Conservation (phyloP, 352 stramenopile genomes). For the Stramenopiles sp. region DNA sequence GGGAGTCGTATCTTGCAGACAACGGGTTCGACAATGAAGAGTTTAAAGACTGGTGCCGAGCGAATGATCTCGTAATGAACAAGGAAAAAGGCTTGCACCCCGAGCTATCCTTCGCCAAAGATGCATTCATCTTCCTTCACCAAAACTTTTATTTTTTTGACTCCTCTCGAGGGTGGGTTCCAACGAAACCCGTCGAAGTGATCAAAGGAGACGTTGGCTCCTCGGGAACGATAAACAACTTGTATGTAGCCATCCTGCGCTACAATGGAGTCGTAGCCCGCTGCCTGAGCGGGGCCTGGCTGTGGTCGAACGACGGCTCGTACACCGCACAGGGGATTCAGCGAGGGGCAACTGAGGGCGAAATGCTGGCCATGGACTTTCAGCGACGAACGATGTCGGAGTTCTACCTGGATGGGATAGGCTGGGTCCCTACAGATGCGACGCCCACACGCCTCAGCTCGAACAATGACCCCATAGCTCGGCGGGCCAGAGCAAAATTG, state of each 20-base stretch:
- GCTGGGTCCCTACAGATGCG: background rate
- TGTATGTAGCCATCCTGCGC: background rate
- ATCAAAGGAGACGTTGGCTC: background rate
- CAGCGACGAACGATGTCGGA: background rate
- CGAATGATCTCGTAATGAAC: background rate
- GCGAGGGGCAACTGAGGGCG: background rate
- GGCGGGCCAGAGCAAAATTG: background rate
- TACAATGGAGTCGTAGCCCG: background rate
- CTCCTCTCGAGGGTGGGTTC: background rate
- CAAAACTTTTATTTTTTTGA: background rate
- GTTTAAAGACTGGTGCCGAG: background rate
- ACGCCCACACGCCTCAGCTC: background rate
- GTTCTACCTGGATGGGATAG: background rate
- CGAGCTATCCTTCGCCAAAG: background rate
- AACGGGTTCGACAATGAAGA: background rate
- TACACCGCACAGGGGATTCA: background rate
- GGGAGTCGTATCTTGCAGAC: background rate
- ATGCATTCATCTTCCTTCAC: background rate
- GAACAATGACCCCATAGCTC: background rate
- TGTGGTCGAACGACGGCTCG: background rate
- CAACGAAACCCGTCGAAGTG: background rate
- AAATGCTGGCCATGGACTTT: background rate
- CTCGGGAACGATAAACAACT: background rate
- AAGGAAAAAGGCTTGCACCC: background rate
- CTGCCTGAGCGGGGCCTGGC: background rate